A percentile compares a stretch with the other conserved stretches of the same genome.
These are phyloP conservation scores for thale cress (Arabidopsis thaliana) DNA, from an alignment of 345 rosid genomes.

Conservation along the genomic window DNA sequence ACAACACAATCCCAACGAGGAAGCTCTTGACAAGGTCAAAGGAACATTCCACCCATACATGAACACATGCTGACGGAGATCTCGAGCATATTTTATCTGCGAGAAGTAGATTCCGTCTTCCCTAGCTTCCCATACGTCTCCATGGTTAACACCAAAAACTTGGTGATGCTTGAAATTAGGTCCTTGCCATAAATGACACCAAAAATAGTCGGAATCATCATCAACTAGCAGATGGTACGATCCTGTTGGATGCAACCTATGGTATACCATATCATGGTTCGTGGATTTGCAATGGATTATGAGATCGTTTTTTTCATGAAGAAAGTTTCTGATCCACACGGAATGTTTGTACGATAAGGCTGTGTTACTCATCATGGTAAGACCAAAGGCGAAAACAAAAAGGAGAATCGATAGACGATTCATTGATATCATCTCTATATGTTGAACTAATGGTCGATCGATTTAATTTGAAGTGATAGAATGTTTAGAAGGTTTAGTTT, in stretches of 20 bases:
- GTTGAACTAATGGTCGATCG: not conserved
- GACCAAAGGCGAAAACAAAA: not conserved
- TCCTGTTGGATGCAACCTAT: constrained; percentile 27
- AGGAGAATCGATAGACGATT: not conserved
- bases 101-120: constrained; percentile 23
- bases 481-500: not conserved
- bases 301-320: constrained; percentile 9
- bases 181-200: constrained; percentile 35
- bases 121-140: constrained; percentile 26
- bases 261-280: constrained; percentile 18
- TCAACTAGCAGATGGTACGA: not conserved
- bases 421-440: not conserved
- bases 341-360: not conserved
- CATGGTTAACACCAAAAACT: not conserved
- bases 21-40: constrained; percentile 23
- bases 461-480: not conserved
- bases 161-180: constrained; percentile 22
- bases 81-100: fast-evolving
- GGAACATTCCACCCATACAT: constrained; percentile 21
- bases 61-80: not conserved
- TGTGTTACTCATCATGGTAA: constrained; percentile 25
- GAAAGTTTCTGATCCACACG: constrained; percentile 10
- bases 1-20: not conserved
- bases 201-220: not conserved
- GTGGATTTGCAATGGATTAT: constrained; percentile 19